These are phyloP conservation scores for Mimosa bimucronata DNA, from an alignment of 306 rosid species.

Conservation along the genomic window DNA sequence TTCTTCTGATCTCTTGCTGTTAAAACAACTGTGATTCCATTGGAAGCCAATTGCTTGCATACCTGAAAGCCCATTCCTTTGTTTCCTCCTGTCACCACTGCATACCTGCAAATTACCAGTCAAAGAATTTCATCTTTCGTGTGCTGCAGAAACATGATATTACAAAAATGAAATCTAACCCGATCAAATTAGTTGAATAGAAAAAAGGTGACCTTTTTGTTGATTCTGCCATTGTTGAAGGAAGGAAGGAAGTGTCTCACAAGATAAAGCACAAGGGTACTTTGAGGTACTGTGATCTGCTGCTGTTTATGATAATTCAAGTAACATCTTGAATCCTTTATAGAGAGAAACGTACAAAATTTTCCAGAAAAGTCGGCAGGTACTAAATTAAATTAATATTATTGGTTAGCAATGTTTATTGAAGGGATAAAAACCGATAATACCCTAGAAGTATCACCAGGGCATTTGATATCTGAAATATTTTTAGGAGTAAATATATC, in stretches of 20 bases:
- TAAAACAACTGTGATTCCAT: constrained; percentile 28
- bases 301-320: too few species aligned
- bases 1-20: too few species aligned
- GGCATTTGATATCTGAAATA: too few species aligned
- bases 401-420: too few species aligned
- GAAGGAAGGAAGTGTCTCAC: background rate
- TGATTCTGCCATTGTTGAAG: background rate
- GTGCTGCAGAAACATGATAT: background rate
- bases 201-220: background rate
- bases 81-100: background rate
- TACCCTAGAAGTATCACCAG: too few species aligned
- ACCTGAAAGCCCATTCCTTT: background rate
- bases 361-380: too few species aligned
- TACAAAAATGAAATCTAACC: background rate
- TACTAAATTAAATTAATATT: too few species aligned
- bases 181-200: background rate
- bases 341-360: background rate
- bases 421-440: too few species aligned
- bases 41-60: background rate
- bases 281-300: background rate
- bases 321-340: background rate
- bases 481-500: too few species aligned
- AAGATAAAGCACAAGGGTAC: background rate
- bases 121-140: background rate
- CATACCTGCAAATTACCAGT: background rate